These are phyloP conservation scores for Pterocarpus santalinus DNA, from an alignment of 306 rosid species.

Conservation along the genomic window DNA sequence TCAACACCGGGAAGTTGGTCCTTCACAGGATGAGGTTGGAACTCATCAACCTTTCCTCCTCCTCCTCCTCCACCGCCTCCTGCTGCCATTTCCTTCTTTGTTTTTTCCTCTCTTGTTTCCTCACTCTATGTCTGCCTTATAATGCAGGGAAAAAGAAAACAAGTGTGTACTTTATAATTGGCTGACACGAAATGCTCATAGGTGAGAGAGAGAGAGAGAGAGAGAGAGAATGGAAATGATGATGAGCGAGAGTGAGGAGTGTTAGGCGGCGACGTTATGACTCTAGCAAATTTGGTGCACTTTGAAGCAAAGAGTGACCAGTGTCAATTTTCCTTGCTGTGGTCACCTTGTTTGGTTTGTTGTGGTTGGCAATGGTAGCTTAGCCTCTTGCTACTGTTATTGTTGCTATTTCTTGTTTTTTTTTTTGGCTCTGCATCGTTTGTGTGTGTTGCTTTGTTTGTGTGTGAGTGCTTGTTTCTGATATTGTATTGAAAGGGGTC, in stretches of 20 bases:
- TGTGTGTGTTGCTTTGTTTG: not conserved
- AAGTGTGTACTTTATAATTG: not conserved
- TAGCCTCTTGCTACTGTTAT: not conserved
- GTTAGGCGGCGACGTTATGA: conserved; percentile 50
- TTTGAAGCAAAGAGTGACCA: not conserved
- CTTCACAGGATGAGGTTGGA: conserved; percentile 77
- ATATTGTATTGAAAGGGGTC: conserved; percentile 9
- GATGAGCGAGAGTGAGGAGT: not conserved
- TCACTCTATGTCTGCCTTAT: conserved; percentile 27
- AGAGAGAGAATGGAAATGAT: conserved; percentile 6
- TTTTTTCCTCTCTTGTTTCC: not conserved
- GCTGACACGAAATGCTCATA: not conserved
- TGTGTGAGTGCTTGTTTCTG: too few species aligned
- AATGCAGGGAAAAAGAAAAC: conserved; percentile 8
- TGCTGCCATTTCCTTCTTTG: conserved; percentile 31
- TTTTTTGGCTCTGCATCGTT: too few species aligned
- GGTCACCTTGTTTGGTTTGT: conserved; percentile 37
- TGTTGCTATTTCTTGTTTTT: not conserved
- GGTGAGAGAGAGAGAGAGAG: not conserved
- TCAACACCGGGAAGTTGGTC: conserved; percentile 88
- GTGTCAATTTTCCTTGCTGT: conserved; percentile 4
- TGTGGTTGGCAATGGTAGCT: conserved; percentile 53
- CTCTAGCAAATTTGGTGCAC: conserved; percentile 10
- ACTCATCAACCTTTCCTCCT: conserved; percentile 61
- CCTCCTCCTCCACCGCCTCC: conserved; percentile 50